Conservation (phyloP, 257 asterid genomes). For the Primulina huaijiensis region DNA sequence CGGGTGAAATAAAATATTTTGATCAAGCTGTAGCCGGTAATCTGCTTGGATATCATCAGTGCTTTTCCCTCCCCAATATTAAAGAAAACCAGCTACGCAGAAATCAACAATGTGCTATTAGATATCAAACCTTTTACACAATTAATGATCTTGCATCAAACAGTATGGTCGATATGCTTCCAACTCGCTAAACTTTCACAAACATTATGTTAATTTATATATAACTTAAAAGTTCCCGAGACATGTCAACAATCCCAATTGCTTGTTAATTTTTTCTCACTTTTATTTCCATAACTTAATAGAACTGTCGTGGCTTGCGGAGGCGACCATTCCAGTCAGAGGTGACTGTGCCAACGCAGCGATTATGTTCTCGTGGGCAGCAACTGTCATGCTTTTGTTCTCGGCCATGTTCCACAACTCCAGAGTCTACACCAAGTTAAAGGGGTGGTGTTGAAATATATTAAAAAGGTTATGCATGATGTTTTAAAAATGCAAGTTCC, state of each 20-base stretch:
- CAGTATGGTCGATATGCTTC: not conserved
- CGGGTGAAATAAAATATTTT: no score
- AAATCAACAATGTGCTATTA: not conserved
- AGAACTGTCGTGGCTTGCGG: slow-evolving; percentile 92
- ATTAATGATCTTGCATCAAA: not conserved
- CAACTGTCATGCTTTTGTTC: slow-evolving; percentile 79
- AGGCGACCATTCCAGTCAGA: slow-evolving; percentile 81
- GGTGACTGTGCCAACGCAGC: slow-evolving; percentile 87
- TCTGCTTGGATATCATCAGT: not conserved
- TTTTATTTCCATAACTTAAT: slow-evolving; percentile 87
- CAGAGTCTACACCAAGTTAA: slow-evolving; percentile 53
- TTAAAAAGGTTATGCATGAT: not conserved
- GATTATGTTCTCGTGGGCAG: slow-evolving; percentile 75
- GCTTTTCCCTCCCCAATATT: not conserved
- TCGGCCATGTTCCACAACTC: slow-evolving; percentile 94
- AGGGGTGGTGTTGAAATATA: not conserved
- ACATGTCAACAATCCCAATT: not conserved
- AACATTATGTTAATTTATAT: not conserved
- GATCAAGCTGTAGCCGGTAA: no score
- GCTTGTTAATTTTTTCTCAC: not conserved
- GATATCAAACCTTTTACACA: not conserved
- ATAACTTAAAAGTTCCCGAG: not conserved
- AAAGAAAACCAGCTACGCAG: not conserved
- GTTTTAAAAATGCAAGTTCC: not conserved
- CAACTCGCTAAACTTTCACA: slow-evolving; percentile 15